These are phyloP conservation scores for Astrocystis sublimbata DNA, from an alignment of 495 filamentous ascomycete genomes.

Conservation along the genomic window DNA sequence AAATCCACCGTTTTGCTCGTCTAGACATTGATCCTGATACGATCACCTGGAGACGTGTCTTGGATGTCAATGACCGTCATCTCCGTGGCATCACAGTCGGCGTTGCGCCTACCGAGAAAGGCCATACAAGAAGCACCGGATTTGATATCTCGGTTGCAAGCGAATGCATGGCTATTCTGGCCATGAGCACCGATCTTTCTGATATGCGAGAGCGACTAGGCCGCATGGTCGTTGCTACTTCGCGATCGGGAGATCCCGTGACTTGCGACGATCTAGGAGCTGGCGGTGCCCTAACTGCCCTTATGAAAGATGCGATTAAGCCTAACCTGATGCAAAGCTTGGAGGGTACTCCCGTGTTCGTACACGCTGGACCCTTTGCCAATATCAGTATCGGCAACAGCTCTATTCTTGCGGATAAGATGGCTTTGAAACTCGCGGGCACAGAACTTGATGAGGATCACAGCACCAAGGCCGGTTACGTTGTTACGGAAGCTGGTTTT, in stretches of 20 bases:
- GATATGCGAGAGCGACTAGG: slow-evolving; percentile 95
- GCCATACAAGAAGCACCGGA: slow-evolving; percentile 76
- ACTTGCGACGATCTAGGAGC: slow-evolving; percentile 95
- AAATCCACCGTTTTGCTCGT: slow-evolving; percentile 82
- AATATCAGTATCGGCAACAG: slow-evolving; percentile 98
- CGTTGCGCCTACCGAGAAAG: slow-evolving; percentile 86
- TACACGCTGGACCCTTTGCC: slow-evolving; percentile 95
- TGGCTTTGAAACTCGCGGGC: slow-evolving; percentile 92
- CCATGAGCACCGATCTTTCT: slow-evolving; percentile 79
- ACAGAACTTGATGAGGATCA: slow-evolving; percentile 94
- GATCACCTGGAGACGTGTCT: slow-evolving; percentile 93
- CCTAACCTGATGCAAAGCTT: slow-evolving; percentile 98
- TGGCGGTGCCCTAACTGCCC: slow-evolving; percentile 85
- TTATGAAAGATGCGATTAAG: slow-evolving; percentile 99
- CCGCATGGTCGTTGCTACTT: slow-evolving; percentile 94
- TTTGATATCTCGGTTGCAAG: slow-evolving; percentile 98
- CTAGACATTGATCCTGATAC: slow-evolving; percentile 95
- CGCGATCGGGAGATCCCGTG: slow-evolving; percentile 80
- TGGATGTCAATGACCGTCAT: slow-evolving; percentile 97
- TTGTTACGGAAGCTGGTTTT: slow-evolving; percentile 97
- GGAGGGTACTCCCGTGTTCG: slow-evolving; percentile 95
- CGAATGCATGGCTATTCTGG: slow-evolving; percentile 98
- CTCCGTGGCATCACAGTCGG: slow-evolving; percentile 86
- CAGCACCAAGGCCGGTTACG: slow-evolving; percentile 81
- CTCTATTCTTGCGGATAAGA: slow-evolving; percentile 90